phyloP scores from a whole-genome alignment of 352 stramenopile species.

The Phytophthora aleatoria region DNA sequence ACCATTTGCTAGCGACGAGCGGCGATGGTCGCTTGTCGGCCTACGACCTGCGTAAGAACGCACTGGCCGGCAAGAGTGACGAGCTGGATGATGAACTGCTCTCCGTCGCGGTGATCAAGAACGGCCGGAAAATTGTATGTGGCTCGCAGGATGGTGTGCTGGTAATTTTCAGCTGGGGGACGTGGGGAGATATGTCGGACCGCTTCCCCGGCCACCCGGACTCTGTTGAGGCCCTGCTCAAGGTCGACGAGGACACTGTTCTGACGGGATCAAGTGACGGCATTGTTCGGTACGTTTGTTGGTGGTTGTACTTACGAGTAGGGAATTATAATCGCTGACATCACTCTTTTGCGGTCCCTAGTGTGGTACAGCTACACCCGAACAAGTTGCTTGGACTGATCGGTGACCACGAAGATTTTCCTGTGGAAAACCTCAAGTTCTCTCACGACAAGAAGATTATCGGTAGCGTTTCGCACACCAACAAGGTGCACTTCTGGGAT shows the following conservation, averaged over 20 bases:
- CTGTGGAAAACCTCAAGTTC: constrained; percentile 92
- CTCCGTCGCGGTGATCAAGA: constrained; percentile 80
- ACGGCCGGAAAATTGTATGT: constrained; percentile 94
- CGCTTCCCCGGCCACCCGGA: constrained; percentile 95
- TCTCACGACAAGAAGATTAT: constrained; percentile 91
- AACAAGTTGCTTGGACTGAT: constrained; percentile 97
- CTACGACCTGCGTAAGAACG: constrained; percentile 91
- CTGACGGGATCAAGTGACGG: constrained; percentile 96
- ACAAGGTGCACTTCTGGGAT: constrained; percentile 97
- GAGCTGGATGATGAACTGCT: constrained; percentile 85
- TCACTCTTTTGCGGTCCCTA: constrained; percentile 17
- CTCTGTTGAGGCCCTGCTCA: constrained; percentile 94
- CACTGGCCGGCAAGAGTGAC: constrained; percentile 79
- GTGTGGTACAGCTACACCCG: constrained; percentile 94
- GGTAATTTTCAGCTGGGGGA: constrained; percentile 95
- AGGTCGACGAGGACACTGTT: constrained; percentile 97
- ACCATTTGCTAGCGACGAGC: constrained; percentile 89
- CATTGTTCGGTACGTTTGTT: constrained; percentile 84
- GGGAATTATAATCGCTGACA: constrained; percentile 4
- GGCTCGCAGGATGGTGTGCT: constrained; percentile 95
- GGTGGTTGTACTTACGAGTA: background rate
- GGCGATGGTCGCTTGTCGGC: constrained; percentile 92
- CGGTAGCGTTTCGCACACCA: constrained; percentile 93
- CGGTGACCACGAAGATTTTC: constrained; percentile 95
- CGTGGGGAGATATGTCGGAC: constrained; percentile 96